Evolutionary conservation across 78 protist species (phyloP), one percentile per base, ranked within the genome.

Genomic region (Dictyostelium firmibasis): DNA sequence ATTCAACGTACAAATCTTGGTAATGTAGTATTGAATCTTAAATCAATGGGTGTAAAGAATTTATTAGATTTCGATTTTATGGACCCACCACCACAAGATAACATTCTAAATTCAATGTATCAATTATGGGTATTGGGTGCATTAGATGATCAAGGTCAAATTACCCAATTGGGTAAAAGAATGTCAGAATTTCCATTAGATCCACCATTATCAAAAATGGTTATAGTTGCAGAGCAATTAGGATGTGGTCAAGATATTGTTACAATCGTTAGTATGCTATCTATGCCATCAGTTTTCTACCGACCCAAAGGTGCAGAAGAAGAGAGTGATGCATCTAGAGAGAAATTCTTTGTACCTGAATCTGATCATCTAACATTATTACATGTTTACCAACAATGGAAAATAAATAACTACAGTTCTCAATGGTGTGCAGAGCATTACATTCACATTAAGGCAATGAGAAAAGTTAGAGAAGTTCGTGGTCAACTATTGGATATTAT

Each of bases 51-150:
- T 31, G 96, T 99, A 50, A 70, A 94, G 44, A 81, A 99, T 96
- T 79, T 99, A 62, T 57, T 98, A 41, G 84, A 96, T 29, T 99
- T 99, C 83, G 98, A 98, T 81, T 99, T 99, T 75, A 98, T 99
- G 99, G 99, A 99, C 86, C 99, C 99, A 27, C 99, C 99, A 35
- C 99, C 99, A 31, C 88, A 92, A 84, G 99, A 98, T 7, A 98
- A 91, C 85, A 93, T 99, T 14, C 33, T 93, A 74, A 93, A 87
- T 69, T 85, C 99, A 50, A 94, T 99, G 99, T 98, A 97, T 86
- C 99, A 99, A 75, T 98, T 99, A 6, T 99, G 99, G 99, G 64
- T 97, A 9, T 85, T 99, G 27, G 99, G 99, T 11, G 99, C 99
- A 36, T 97, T 99, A 27, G 98, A 97, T 82, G 91, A 95, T 95